Base-by-base conservation (phyloP, 1,139 yeast species). In the Suhomyces anneliseae region DNA sequence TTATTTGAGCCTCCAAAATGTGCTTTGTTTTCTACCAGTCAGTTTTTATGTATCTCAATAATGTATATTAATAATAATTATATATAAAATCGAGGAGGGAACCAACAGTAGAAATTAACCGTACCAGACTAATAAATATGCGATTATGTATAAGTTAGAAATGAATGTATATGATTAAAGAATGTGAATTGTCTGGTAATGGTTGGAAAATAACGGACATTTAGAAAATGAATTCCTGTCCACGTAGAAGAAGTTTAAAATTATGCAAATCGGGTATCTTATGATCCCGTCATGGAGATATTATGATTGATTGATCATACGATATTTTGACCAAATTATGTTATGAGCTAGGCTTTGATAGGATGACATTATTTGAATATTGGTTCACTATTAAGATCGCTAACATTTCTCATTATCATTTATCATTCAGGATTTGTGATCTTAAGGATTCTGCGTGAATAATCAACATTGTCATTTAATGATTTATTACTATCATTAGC, bases 391-490 rank as follows among this genome's bases (percentile, higher is more conserved):
- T 19, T 19, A 6, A 19, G 24, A 19, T 19, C 24, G 24, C 24
- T 19, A 4, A 2, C 24, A 19, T 19, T 19, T 19, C 6, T 19
- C 24, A 19, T 19, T 19, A 19, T 19, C 24, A 27, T 3, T 6
- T 15, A 39, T 39, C 27, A 27, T 12, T 49, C 79, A 2, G 88
- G 89, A 65, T 87, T 87, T n/a, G 86, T 79, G 33, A 87, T 84
- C 46, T 85, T 76, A 48, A 88, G 69, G 11, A 83, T 85, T 53
- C 83, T 77, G 49, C 95, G 72, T 7, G 89, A 81, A 63, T 87
- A 87, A 62, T 87, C 95, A 49, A 76, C 71, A 52, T 87, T 86
- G 62, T 88, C 95, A 36, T 83, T 86, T 47, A 88, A 68, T n/a
- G 88, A 79, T 52, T 81, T 74, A 47, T 77, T 71, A 19, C 90